Conservation (phyloP, 352 stramenopile genomes). For the Thraustochytrium sp. region DNA sequence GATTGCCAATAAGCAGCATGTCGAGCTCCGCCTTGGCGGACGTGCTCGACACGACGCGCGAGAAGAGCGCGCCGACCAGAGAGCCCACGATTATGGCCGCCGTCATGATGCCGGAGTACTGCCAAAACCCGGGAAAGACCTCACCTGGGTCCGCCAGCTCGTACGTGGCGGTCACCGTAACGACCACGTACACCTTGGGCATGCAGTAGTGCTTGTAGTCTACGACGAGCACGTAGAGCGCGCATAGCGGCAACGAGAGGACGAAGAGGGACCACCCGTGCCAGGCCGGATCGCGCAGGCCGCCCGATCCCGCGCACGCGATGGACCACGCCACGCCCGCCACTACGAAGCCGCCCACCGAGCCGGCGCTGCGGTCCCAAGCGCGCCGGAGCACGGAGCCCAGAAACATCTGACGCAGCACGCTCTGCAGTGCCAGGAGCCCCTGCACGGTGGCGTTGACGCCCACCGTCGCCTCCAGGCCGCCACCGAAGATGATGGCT, state of each 20-base stretch:
- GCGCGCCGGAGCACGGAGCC: neutral
- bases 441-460: neutral
- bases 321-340: neutral
- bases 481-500: neutral
- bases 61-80: neutral
- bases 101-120: neutral
- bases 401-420: neutral
- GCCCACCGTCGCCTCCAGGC: neutral
- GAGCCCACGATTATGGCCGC: neutral
- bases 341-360: neutral
- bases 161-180: neutral
- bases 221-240: neutral
- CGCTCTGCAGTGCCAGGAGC: neutral
- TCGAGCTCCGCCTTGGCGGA: neutral
- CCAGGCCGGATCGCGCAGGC: neutral
- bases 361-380: neutral
- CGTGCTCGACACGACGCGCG: neutral
- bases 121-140: neutral
- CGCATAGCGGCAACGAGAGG: neutral
- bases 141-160: neutral
- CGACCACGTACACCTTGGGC: neutral
- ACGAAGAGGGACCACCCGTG: neutral
- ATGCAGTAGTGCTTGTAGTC: constrained; percentile 3
- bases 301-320: neutral
- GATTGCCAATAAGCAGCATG: neutral